Evolutionary conservation across 257 asterid genomes (phyloP).

Genomic region (Jacaranda copaia): DNA sequence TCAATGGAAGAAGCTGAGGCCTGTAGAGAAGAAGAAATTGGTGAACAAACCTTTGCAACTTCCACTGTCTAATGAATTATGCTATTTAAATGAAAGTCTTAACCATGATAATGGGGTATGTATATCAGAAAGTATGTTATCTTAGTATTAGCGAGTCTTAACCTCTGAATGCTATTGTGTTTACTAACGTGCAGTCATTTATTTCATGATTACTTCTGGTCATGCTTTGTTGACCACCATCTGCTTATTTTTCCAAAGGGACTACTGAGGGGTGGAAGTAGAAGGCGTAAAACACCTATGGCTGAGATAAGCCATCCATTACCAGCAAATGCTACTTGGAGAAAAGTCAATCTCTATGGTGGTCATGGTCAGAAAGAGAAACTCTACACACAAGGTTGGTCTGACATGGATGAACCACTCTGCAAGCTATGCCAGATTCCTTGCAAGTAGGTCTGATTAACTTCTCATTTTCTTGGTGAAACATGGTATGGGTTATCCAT

Average conservation of each 20-base stretch:
- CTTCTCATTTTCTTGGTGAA: constrained; percentile 15
- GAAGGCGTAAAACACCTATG: constrained; percentile 74
- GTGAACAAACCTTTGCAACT: constrained; percentile 82
- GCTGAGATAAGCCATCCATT: constrained; percentile 77
- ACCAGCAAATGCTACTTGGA: constrained; percentile 83
- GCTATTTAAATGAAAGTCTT: constrained; percentile 75
- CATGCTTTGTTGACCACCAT: constrained; percentile 23
- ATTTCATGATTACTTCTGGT: constrained; percentile 12
- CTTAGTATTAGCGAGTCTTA: background rate
- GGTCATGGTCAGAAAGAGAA: constrained; percentile 65
- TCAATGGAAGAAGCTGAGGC: constrained; percentile 87
- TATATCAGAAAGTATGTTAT: constrained; percentile 23
- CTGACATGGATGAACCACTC: constrained; percentile 84
- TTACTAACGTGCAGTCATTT: constrained; percentile 13
- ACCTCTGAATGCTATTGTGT: background rate
- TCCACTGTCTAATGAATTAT: constrained; percentile 80
- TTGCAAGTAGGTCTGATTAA: constrained; percentile 69
- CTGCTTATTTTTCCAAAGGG: constrained; percentile 60
- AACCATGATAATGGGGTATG: constrained; percentile 84
- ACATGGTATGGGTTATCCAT: constrained; percentile 10
- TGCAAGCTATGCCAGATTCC: constrained; percentile 94
- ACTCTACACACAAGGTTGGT: constrained; percentile 85
- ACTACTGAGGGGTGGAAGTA: constrained; percentile 83
- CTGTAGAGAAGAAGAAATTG: constrained; percentile 75
- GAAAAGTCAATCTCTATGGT: constrained; percentile 58